phyloP scores from a whole-genome alignment of 139 green algal genomes.

The Haematococcus sp. region DNA sequence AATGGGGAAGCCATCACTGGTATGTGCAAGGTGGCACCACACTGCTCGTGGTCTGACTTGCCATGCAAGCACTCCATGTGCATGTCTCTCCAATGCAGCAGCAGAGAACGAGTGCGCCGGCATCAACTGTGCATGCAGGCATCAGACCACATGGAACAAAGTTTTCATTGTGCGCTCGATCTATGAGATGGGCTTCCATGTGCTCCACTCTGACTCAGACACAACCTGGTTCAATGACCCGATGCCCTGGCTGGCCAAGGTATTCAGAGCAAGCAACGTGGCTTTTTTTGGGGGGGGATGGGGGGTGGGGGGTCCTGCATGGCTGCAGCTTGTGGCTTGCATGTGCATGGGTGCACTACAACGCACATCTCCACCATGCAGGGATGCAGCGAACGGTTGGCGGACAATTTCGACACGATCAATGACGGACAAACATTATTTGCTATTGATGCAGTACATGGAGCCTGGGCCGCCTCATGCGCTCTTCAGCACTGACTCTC shows the following conservation, averaged over 20 bases:
- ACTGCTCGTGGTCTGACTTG: too few relatives aligned
- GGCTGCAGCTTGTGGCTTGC: too few relatives aligned
- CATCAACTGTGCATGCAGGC: too few relatives aligned
- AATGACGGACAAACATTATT: not conserved
- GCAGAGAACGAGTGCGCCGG: too few relatives aligned
- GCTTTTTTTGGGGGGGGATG: not conserved
- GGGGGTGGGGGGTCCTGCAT: too few relatives aligned
- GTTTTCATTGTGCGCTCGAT: conserved; percentile 23
- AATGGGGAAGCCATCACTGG: conserved; percentile 31
- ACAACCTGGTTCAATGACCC: conserved; percentile 34
- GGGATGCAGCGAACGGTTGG: too few relatives aligned
- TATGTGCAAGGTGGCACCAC: not conserved
- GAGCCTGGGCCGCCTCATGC: conserved; percentile 7
- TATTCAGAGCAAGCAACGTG: not conserved
- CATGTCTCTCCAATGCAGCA: too few relatives aligned
- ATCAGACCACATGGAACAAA: conserved; percentile 41
- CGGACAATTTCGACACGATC: too few relatives aligned
- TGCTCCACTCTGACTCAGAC: conserved; percentile 33
- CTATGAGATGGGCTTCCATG: conserved; percentile 30
- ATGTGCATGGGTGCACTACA: too few relatives aligned
- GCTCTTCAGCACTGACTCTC: conserved; percentile 23
- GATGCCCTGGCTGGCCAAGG: conserved; percentile 11
- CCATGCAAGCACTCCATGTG: too few relatives aligned
- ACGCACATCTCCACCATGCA: too few relatives aligned
- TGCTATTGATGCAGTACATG: conserved; percentile 3